Evolutionary conservation across 2,329 filamentous ascomycete species (phyloP).

Genomic region (Diaporthe sp.): DNA sequence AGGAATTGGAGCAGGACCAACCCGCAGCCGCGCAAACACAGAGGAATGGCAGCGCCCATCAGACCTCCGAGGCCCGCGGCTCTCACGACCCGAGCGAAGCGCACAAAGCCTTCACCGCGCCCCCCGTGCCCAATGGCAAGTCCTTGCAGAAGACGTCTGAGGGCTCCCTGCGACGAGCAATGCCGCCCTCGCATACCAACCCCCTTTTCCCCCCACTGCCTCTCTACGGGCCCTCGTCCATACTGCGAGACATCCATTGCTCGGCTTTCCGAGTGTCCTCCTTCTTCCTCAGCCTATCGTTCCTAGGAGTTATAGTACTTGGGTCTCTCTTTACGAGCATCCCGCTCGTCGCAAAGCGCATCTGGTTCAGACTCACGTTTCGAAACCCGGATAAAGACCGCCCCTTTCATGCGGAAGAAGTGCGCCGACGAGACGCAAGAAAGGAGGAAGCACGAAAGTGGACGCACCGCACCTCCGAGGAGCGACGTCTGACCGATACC

Average conservation of each 20-base stretch:
- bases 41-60: conserved; percentile 46
- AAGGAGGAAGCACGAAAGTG: conserved; percentile 73
- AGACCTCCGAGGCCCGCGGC: conserved; percentile 51
- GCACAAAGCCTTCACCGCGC: conserved; percentile 43
- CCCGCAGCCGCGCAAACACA: conserved; percentile 4
- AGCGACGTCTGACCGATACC: conserved; percentile 56
- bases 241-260: conserved; percentile 75
- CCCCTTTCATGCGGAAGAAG: conserved; percentile 82
- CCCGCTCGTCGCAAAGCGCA: conserved; percentile 61
- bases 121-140: conserved; percentile 49
- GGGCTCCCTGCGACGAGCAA: conserved; percentile 60
- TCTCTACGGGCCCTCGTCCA: conserved; percentile 81
- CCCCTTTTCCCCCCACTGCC: conserved; percentile 89
- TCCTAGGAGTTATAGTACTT: conserved; percentile 81
- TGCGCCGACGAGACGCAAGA: conserved; percentile 68
- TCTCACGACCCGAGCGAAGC: conserved; percentile 49
- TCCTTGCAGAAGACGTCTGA: conserved; percentile 60
- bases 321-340: conserved; percentile 80
- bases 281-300: conserved; percentile 81
- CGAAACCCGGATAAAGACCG: conserved; percentile 71
- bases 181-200: conserved; percentile 78
- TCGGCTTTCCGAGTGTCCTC: conserved; percentile 75
- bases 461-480: conserved; percentile 60
- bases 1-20: conserved; percentile 56
- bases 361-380: conserved; percentile 68